These are phyloP conservation scores for Blastobotrys buckinghamii DNA, from an alignment of 1,139 yeast genomes.

Conservation along the genomic window DNA sequence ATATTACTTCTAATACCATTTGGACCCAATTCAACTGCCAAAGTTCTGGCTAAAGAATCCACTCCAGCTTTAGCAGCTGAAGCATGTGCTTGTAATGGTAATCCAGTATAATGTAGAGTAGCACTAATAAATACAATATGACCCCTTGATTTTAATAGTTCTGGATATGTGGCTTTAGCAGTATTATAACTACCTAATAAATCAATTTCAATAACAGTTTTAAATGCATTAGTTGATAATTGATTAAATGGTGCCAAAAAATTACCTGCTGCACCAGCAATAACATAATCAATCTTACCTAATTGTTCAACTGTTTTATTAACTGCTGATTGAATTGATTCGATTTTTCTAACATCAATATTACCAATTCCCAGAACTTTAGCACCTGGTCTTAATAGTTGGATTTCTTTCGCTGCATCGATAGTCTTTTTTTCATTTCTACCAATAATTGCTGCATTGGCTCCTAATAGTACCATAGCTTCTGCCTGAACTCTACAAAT, in stretches of 20 bases:
- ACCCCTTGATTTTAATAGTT: constrained; percentile 63
- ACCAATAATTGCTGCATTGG: constrained; percentile 81
- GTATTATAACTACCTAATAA: constrained; percentile 82
- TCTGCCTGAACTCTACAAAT: constrained; percentile 84
- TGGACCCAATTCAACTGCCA: constrained; percentile 89
- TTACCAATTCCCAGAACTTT: constrained; percentile 62
- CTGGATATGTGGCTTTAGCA: constrained; percentile 67
- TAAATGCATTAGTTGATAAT: constrained; percentile 78
- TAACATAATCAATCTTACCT: constrained; percentile 75
- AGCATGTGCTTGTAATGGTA: constrained; percentile 80
- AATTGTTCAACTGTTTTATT: constrained; percentile 54
- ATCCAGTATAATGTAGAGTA: constrained; percentile 80
- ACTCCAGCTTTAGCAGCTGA: constrained; percentile 94
- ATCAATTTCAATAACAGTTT: constrained; percentile 78
- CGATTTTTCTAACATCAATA: constrained; percentile 69
- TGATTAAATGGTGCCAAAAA: constrained; percentile 75
- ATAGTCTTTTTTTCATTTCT: constrained; percentile 62
- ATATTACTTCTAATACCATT: constrained; percentile 74
- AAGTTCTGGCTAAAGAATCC: constrained; percentile 73
- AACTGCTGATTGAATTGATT: constrained; percentile 56
- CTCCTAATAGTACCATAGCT: constrained; percentile 75
- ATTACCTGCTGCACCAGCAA: constrained; percentile 96
- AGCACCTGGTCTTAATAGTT: constrained; percentile 48
- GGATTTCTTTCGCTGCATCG: constrained; percentile 61
- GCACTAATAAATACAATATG: constrained; percentile 72